A percentile compares a stretch with the other conserved stretches of the same genome.
These are phyloP conservation scores for Chrysosporium queenslandicum DNA, from an alignment of 2,329 filamentous ascomycete genomes.

Conservation along the genomic window DNA sequence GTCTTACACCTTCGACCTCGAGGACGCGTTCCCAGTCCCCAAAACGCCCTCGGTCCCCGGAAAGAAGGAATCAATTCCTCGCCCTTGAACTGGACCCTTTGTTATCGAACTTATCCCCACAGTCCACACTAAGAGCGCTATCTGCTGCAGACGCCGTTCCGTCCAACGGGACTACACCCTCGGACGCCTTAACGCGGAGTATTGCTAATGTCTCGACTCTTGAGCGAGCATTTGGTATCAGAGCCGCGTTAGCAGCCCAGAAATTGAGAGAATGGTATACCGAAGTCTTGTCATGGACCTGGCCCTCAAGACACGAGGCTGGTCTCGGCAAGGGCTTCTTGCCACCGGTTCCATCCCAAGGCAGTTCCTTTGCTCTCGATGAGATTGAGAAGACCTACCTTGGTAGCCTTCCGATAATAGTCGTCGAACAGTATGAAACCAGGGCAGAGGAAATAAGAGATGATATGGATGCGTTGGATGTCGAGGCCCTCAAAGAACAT, in stretches of 20 bases:
- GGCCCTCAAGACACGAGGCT: conserved; percentile 38
- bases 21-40: conserved; percentile 26
- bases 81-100: conserved; percentile 38
- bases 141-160: conserved; percentile 35
- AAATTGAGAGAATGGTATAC: conserved; percentile 49
- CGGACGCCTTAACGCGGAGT: conserved; percentile 38
- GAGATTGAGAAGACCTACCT: conserved; percentile 43
- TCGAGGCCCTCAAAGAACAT: conserved; percentile 75
- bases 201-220: conserved; percentile 47
- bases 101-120: conserved; percentile 45
- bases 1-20: conserved; percentile 23
- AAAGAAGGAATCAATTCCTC: conserved; percentile 28
- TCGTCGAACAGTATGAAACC: conserved; percentile 58
- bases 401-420: conserved; percentile 57
- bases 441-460: conserved; percentile 63
- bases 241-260: conserved; percentile 50
- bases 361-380: conserved; percentile 12
- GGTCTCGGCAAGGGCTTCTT: conserved; percentile 36
- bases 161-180: conserved; percentile 29
- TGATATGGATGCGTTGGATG: conserved; percentile 35
- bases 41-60: conserved; percentile 30
- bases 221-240: conserved; percentile 49
- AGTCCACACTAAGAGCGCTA: conserved; percentile 45
- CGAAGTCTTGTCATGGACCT: conserved; percentile 51
- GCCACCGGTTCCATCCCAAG: conserved; percentile 18